Conservation (phyloP, 1,284 basidiomycete genomes). For the Pseudozyma pruni region DNA sequence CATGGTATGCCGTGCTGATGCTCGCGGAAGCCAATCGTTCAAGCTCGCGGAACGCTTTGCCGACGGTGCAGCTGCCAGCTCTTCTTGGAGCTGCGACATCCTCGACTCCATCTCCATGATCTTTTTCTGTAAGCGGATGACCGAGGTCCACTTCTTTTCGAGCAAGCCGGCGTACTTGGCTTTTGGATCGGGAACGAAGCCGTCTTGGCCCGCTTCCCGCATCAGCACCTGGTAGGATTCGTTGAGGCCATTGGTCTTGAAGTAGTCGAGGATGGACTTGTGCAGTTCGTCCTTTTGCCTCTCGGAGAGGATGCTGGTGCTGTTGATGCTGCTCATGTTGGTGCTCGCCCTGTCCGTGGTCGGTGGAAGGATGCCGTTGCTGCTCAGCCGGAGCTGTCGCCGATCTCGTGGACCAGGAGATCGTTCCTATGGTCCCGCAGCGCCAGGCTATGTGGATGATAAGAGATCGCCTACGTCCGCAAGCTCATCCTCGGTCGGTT, state of each 20-base stretch:
- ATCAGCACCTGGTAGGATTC: constrained; percentile 76
- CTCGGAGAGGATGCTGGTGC: constrained; percentile 73
- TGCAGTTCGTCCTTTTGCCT: constrained; percentile 87
- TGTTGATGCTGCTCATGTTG: constrained; percentile 36
- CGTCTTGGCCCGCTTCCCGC: constrained; percentile 72
- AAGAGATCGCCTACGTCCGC: no score
- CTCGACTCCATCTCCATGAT: constrained; percentile 79
- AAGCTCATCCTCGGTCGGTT: no score
- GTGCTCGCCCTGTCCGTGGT: neutral
- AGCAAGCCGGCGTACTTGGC: constrained; percentile 83
- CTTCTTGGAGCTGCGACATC: constrained; percentile 79
- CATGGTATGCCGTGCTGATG: constrained; percentile 80
- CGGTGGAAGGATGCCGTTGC: neutral
- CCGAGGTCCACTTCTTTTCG: constrained; percentile 95
- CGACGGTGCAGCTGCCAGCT: constrained; percentile 73
- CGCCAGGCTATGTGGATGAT: neutral
- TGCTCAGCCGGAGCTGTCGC: no score
- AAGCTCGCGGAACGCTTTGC: constrained; percentile 76
- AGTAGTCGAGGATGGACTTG: constrained; percentile 85
- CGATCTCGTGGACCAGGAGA: no score
- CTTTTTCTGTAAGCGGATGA: constrained; percentile 91
- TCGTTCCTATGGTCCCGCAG: neutral
- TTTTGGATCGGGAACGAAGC: constrained; percentile 82
- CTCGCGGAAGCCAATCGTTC: constrained; percentile 84
- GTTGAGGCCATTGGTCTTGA: constrained; percentile 76